Evolutionary conservation across 257 asterid genomes (phyloP).

Genomic region (Craterostigma plantagineum): DNA sequence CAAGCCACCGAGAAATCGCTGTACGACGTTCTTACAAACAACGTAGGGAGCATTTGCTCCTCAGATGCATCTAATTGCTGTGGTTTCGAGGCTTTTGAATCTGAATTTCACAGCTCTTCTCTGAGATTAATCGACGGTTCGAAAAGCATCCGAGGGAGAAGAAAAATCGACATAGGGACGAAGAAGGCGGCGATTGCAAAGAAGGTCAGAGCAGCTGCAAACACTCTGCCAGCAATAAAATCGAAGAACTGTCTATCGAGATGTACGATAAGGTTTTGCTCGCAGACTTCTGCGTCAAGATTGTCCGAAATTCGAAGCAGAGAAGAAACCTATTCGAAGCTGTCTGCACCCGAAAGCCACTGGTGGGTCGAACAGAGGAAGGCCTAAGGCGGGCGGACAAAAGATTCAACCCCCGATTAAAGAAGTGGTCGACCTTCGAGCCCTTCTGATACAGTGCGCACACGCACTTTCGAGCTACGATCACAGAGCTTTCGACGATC

Average conservation of each 20-base stretch:
- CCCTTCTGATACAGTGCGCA: conserved; percentile 28
- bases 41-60: conserved; percentile 9
- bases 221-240: conserved; percentile 12
- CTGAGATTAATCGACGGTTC: not conserved
- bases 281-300: conserved; percentile 14
- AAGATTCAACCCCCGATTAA: conserved; percentile 7
- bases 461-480: conserved; percentile 28
- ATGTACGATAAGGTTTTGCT: conserved; percentile 28
- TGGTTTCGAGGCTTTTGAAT: conserved; percentile 10
- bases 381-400: conserved; percentile 18
- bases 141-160: conserved; percentile 8
- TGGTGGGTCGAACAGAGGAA: conserved; percentile 19
- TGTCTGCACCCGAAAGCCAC: conserved; percentile 3
- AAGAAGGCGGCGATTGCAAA: conserved; percentile 10
- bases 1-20: conserved; percentile 66
- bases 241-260: conserved; percentile 19
- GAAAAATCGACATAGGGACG: conserved; percentile 18
- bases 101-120: not conserved
- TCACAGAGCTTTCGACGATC: conserved; percentile 10
- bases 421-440: conserved; percentile 25
- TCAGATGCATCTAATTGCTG: conserved; percentile 10
- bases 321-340: conserved; percentile 8
- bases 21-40: conserved; percentile 32
- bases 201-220: conserved; percentile 18
- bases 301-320: not conserved